Conservation (phyloP, 345 rosid genomes). For the Aegle marmelos region DNA sequence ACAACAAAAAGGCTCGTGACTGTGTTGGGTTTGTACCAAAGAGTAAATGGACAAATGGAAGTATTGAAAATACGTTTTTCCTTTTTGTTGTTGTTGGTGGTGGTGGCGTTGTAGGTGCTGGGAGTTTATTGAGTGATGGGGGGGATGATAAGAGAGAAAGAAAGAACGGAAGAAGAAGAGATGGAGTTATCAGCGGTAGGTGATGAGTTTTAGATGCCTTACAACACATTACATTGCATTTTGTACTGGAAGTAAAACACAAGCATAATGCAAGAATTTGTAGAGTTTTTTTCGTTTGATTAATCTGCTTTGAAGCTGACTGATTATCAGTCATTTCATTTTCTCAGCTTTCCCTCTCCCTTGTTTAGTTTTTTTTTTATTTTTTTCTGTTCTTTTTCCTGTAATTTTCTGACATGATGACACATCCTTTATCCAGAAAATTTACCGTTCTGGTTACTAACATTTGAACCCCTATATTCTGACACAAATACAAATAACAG, state of each 20-base stretch:
- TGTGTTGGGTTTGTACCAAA: neutral
- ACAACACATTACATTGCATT: conserved; percentile 15
- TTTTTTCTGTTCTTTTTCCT: neutral
- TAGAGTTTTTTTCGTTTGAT: neutral
- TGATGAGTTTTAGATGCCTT: conserved; percentile 45
- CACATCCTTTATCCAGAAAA: neutral
- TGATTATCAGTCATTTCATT: conserved; percentile 21
- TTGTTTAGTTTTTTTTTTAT: too few species aligned
- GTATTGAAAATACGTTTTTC: neutral
- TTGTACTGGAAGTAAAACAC: conserved; percentile 21
- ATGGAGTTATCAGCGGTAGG: conserved; percentile 85
- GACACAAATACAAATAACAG: neutral
- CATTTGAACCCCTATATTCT: neutral
- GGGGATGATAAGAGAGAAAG: conserved; percentile 13
- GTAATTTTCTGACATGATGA: neutral
- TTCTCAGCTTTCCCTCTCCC: neutral
- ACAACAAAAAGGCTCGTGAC: conserved; percentile 18
- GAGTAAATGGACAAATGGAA: conserved; percentile 24
- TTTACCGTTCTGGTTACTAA: neutral
- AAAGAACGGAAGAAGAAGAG: conserved; percentile 35
- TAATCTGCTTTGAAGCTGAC: conserved; percentile 18
- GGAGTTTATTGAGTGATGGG: conserved; percentile 13
- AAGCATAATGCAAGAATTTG: conserved; percentile 9
- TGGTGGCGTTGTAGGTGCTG: neutral
- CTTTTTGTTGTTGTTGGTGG: neutral